Evolutionary conservation across 192 early-diverging fungal species (phyloP).

Genomic region (Podila horticola): DNA sequence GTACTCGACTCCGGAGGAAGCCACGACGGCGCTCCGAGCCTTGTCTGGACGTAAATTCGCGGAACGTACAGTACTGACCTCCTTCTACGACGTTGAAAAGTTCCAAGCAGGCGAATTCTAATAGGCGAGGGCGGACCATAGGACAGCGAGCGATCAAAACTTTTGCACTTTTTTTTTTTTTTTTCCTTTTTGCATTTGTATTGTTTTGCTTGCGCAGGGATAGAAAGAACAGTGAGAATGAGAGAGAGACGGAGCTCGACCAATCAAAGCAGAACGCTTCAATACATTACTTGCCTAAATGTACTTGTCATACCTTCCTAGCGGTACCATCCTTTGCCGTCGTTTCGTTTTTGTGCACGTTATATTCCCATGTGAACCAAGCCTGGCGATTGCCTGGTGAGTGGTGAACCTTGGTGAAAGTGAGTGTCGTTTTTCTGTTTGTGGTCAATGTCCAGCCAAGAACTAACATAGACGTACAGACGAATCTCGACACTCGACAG

Average conservation of each 20-base stretch:
- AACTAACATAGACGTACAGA: no score
- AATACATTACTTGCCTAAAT: no score
- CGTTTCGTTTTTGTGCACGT: no score
- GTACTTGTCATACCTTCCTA: no score
- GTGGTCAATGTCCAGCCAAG: not conserved
- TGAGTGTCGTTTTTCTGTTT: not conserved
- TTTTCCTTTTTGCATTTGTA: not conserved
- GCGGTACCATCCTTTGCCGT: no score
- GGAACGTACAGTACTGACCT: constrained; percentile 91
- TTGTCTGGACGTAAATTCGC: constrained; percentile 95
- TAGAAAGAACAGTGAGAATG: constrained; percentile 9
- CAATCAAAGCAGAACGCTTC: not conserved
- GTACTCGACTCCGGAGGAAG: constrained; percentile 68
- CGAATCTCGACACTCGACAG: no score
- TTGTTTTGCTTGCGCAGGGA: not conserved
- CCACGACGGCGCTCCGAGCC: constrained; percentile 75
- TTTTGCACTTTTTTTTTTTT: not conserved
- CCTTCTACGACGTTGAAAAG: constrained; percentile 81
- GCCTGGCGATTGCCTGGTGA: no score
- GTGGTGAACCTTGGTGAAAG: not conserved
- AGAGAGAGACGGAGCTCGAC: not conserved
- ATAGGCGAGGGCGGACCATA: not conserved
- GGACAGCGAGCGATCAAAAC: not conserved
- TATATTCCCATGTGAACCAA: not conserved
- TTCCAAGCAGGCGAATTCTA: constrained; percentile 75